Evolutionary conservation across 192 early-diverging fungal species (phyloP).

Genomic region (Linnemannia elongata): DNA sequence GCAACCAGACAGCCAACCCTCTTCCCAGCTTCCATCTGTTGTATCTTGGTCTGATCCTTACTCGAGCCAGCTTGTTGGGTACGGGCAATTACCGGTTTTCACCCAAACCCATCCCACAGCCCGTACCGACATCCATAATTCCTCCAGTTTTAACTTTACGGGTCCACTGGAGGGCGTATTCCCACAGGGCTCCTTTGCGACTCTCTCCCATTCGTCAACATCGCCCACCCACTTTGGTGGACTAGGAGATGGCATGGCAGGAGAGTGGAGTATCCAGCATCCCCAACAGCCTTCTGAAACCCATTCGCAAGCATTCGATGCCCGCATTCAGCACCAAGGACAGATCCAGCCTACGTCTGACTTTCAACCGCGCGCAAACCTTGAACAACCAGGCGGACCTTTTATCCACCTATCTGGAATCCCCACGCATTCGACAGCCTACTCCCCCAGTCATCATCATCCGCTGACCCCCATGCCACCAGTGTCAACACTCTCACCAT

Average conservation of each 20-base stretch:
- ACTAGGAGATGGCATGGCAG: not conserved
- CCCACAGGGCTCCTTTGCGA: not conserved
- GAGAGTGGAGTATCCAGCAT: not conserved
- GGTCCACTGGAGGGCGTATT: not conserved
- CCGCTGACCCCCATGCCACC: not conserved
- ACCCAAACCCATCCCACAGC: not conserved
- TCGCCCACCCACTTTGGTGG: not conserved
- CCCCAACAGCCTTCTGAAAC: not conserved
- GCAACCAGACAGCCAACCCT: not conserved
- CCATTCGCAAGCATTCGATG: not conserved
- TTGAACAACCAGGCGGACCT: not conserved
- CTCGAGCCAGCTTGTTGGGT: not conserved
- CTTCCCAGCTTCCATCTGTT: not conserved
- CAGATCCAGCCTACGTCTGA: not conserved
- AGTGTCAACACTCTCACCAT: not conserved
- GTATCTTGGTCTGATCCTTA: not conserved
- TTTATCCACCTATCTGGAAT: slow-evolving; percentile 3
- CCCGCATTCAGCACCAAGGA: not conserved
- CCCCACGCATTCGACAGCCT: not conserved
- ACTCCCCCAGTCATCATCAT: not conserved
- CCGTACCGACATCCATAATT: not conserved
- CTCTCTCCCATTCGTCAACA: not conserved
- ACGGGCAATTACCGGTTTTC: not conserved
- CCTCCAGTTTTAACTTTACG: not conserved
- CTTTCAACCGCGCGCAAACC: not conserved